These are phyloP conservation scores for Nectriaceae sp. DNA, from an alignment of 2,329 filamentous ascomycete species.

Conservation along the genomic window DNA sequence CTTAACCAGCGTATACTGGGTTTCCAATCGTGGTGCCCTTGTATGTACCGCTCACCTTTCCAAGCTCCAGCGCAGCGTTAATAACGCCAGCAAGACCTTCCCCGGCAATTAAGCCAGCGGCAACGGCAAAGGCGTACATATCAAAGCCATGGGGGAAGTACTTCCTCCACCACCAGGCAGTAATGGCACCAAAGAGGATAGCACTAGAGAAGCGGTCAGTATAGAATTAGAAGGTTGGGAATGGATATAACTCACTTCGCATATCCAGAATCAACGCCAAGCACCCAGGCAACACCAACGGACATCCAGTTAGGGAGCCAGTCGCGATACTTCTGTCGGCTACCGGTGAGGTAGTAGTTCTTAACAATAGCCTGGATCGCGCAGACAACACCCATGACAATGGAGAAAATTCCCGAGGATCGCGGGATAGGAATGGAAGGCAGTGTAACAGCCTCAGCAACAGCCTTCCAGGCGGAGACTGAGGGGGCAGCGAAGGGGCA, in stretches of 20 bases:
- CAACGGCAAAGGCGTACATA: slow-evolving; percentile 58
- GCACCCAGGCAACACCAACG: slow-evolving; percentile 59
- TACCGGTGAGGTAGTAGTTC: slow-evolving; percentile 54
- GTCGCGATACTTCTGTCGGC: slow-evolving; percentile 54
- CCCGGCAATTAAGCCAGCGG: slow-evolving; percentile 63
- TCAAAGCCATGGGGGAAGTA: slow-evolving; percentile 52
- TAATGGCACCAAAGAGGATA: slow-evolving; percentile 56
- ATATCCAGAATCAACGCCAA: slow-evolving; percentile 56
- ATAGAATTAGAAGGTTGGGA: no score
- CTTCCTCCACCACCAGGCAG: slow-evolving; percentile 57
- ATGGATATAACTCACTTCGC: slow-evolving; percentile 13
- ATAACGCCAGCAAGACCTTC: slow-evolving; percentile 65
- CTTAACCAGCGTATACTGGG: no score
- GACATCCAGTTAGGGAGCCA: slow-evolving; percentile 66
- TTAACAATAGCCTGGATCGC: slow-evolving; percentile 53
- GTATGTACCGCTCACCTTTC: slow-evolving; percentile 30
- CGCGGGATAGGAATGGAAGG: slow-evolving; percentile 56
- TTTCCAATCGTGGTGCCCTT: neutral
- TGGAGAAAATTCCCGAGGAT: slow-evolving; percentile 57
- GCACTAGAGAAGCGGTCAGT: slow-evolving; percentile 32
- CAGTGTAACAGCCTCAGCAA: slow-evolving; percentile 61
- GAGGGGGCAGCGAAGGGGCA: slow-evolving; percentile 66
- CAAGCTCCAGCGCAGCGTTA: slow-evolving; percentile 50
- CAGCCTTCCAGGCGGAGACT: slow-evolving; percentile 66
- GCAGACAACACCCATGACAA: slow-evolving; percentile 54